Conservation (phyloP, 352 stramenopile genomes). For the Phytopythium delawarense region DNA sequence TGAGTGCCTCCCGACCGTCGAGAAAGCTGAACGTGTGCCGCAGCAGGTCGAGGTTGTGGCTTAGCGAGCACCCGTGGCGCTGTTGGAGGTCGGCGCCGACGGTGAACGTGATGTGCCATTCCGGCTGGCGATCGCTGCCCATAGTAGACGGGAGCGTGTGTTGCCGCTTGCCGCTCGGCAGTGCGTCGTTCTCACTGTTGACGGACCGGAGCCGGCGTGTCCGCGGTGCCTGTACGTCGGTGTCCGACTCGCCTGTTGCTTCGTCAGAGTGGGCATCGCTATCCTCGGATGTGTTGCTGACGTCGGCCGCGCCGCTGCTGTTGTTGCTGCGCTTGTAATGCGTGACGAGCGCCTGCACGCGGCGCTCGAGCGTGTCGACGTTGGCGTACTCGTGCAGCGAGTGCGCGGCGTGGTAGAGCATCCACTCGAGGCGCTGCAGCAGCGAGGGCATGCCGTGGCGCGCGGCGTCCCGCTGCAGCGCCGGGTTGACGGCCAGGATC, state of each 20-base stretch:
- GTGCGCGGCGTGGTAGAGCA: slow-evolving; percentile 63
- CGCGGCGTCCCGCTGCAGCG: slow-evolving; percentile 2
- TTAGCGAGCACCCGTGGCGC: slow-evolving; percentile 27
- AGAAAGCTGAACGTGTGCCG: slow-evolving; percentile 53
- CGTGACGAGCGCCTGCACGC: slow-evolving; percentile 70
- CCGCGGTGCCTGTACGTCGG: not conserved
- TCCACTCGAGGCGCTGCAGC: slow-evolving; percentile 70
- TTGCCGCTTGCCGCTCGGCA: slow-evolving; percentile 3
- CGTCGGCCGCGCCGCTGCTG: slow-evolving; percentile 9
- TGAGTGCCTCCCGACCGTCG: slow-evolving; percentile 41
- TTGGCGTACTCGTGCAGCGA: slow-evolving; percentile 68
- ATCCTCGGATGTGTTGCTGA: slow-evolving; percentile 4
- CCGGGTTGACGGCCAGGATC: slow-evolving; percentile 18
- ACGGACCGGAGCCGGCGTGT: not conserved
- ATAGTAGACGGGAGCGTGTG: not conserved
- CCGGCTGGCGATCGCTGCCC: not conserved
- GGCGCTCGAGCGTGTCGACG: slow-evolving; percentile 54
- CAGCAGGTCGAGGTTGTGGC: slow-evolving; percentile 54
- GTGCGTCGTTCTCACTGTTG: slow-evolving; percentile 1
- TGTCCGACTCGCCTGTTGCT: slow-evolving; percentile 7
- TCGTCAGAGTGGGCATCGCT: slow-evolving; percentile 16
- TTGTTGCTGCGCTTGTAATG: slow-evolving; percentile 35
- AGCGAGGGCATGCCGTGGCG: slow-evolving; percentile 34
- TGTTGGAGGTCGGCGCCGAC: slow-evolving; percentile 2
- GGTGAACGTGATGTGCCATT: not conserved